Evolutionary conservation across 768 basidiomycete genomes (phyloP).

Genomic region (Suillus sp.): DNA sequence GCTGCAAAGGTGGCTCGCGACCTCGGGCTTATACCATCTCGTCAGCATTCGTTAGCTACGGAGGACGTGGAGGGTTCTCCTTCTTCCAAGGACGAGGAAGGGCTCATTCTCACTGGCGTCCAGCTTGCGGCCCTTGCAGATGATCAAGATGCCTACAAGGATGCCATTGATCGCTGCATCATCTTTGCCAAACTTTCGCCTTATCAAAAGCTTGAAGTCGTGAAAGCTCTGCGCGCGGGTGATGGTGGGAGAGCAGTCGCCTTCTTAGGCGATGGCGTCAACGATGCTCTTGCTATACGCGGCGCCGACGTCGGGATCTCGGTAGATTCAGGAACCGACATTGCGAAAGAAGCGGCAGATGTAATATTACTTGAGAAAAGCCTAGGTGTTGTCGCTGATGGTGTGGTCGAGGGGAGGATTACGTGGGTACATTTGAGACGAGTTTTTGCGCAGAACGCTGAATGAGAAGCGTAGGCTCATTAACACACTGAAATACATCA

Average conservation of each 20-base stretch:
- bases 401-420: constrained; percentile 36
- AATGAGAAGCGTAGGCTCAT: constrained; percentile 30
- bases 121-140: constrained; percentile 32
- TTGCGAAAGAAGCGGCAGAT: constrained; percentile 41
- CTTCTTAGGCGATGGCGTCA: constrained; percentile 35
- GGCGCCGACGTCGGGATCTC: constrained; percentile 37
- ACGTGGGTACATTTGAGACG: constrained; percentile 25
- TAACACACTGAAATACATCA: constrained; percentile 40
- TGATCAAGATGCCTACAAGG: constrained; percentile 26
- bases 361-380: constrained; percentile 40
- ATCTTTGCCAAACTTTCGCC: constrained; percentile 36
- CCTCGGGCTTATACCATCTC: constrained; percentile 32
- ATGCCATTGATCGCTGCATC: constrained; percentile 33
- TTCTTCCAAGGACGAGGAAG: constrained; percentile 22
- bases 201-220: constrained; percentile 36
- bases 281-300: constrained; percentile 35
- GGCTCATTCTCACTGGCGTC: constrained; percentile 31
- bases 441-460: constrained; percentile 10
- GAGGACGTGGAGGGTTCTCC: constrained; percentile 29
- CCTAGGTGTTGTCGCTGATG: constrained; percentile 35
- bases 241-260: constrained; percentile 32
- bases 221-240: constrained; percentile 32
- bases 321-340: constrained; percentile 36
- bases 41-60: neutral
- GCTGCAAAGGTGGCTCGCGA: constrained; percentile 42